Percentiles rank a stretch among this genome's conserved stretches.
These are phyloP conservation scores for Primulina tabacum DNA, from an alignment of 257 asterid species.

Conservation along the genomic window DNA sequence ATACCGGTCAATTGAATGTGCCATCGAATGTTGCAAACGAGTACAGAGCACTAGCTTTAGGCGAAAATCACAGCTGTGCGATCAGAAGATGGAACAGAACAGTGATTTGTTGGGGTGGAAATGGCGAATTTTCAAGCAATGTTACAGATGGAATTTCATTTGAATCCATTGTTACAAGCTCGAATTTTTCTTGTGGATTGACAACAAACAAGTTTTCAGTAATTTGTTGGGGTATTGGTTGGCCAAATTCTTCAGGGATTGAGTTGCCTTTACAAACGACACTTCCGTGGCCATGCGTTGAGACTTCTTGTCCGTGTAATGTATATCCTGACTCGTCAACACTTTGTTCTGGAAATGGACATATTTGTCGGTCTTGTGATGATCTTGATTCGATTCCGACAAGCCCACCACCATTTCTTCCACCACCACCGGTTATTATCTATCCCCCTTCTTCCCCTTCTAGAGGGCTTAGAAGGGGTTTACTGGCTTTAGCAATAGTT, in stretches of 20 bases:
- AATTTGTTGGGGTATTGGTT: constrained; percentile 84
- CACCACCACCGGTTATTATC: not conserved
- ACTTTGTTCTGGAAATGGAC: constrained; percentile 67
- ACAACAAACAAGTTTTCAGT: constrained; percentile 55
- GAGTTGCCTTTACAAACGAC: constrained; percentile 50
- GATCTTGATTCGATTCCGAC: constrained; percentile 9
- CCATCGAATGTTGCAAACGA: constrained; percentile 39
- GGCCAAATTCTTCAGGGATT: constrained; percentile 45
- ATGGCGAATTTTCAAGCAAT: constrained; percentile 31
- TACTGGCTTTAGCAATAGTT: constrained; percentile 57
- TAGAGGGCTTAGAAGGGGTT: constrained; percentile 45
- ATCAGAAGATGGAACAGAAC: constrained; percentile 49
- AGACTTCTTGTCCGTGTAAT: constrained; percentile 51
- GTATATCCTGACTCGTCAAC: constrained; percentile 56
- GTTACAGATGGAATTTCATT: constrained; percentile 40
- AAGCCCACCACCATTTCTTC: not conserved
- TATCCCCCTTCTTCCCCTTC: constrained; percentile 38
- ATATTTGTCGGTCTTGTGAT: constrained; percentile 76
- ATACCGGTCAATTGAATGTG: constrained; percentile 48
- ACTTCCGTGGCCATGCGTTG: constrained; percentile 75
- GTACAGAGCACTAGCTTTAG: constrained; percentile 52
- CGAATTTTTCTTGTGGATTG: constrained; percentile 71
- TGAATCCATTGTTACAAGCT: constrained; percentile 69
- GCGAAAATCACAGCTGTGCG: constrained; percentile 64
- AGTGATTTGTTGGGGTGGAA: constrained; percentile 82